These are phyloP conservation scores for Prosopis cineraria DNA, from an alignment of 306 rosid genomes.

Conservation along the genomic window DNA sequence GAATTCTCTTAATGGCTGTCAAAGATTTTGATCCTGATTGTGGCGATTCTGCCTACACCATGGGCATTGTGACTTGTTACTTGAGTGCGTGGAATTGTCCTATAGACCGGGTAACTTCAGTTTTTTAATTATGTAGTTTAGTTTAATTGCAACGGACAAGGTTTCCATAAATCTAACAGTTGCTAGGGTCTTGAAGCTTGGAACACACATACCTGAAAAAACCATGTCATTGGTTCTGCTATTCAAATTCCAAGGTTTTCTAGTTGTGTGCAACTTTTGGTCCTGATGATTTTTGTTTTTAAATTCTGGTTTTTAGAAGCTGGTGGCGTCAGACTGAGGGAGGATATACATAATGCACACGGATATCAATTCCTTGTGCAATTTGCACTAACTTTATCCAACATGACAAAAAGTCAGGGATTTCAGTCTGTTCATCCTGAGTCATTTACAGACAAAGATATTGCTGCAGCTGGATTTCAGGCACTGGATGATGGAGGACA, in stretches of 20 bases:
- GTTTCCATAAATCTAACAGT: slow-evolving; percentile 15
- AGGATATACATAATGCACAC: slow-evolving; percentile 97
- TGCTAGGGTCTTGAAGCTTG: slow-evolving; percentile 12
- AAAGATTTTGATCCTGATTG: slow-evolving; percentile 88
- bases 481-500: slow-evolving; percentile 39
- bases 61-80: slow-evolving; percentile 97
- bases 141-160: slow-evolving; percentile 12
- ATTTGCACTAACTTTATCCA: slow-evolving; percentile 84
- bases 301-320: slow-evolving; percentile 69
- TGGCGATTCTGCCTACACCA: slow-evolving; percentile 94
- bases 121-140: not conserved
- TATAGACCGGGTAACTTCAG: slow-evolving; percentile 78
- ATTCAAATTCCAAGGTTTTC: slow-evolving; percentile 4
- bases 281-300: slow-evolving; percentile 36
- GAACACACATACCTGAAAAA: not conserved
- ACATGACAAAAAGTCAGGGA: slow-evolving; percentile 61
- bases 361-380: slow-evolving; percentile 99
- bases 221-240: not conserved
- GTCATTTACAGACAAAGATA: slow-evolving; percentile 47
- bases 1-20: slow-evolving; percentile 84
- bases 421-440: slow-evolving; percentile 57
- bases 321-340: slow-evolving; percentile 79
- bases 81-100: slow-evolving; percentile 94
- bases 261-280: not conserved
- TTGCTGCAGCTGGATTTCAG: slow-evolving; percentile 50